phyloP scores from a whole-genome alignment of 2,329 filamentous ascomycete species.

The Stemphylium lycopersici region DNA sequence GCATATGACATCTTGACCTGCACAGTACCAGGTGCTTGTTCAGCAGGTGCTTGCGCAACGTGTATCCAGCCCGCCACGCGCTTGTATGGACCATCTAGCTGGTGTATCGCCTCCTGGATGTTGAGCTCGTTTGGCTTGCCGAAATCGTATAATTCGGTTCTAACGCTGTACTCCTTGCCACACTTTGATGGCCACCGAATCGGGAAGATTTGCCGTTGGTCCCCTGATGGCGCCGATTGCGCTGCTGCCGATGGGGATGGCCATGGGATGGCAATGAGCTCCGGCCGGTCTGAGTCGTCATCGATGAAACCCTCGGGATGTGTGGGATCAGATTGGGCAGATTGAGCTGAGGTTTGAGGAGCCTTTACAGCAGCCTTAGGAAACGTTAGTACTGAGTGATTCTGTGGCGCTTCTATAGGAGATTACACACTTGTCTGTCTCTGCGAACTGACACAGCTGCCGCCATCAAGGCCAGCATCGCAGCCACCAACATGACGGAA shows the following conservation, averaged over 20 bases:
- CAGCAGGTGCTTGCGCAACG: slow-evolving; percentile 41
- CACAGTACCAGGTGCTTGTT: slow-evolving; percentile 47
- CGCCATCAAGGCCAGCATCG: slow-evolving; percentile 30
- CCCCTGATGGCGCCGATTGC: slow-evolving; percentile 8
- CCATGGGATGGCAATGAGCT: slow-evolving; percentile 20
- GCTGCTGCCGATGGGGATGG: slow-evolving; percentile 20
- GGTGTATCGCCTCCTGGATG: slow-evolving; percentile 40
- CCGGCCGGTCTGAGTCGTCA: slow-evolving; percentile 18
- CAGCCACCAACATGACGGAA: slow-evolving; percentile 29
- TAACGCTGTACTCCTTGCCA: slow-evolving; percentile 42
- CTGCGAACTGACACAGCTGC: slow-evolving; percentile 22
- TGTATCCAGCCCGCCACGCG: slow-evolving; percentile 49
- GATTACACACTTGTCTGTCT: slow-evolving; percentile 27
- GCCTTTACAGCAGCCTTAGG: slow-evolving; percentile 4
- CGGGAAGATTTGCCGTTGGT: slow-evolving; percentile 33
- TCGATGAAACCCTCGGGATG: slow-evolving; percentile 22
- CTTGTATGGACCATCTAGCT: slow-evolving; percentile 41
- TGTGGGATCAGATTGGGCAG: slow-evolving; percentile 13
- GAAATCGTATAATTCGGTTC: slow-evolving; percentile 38
- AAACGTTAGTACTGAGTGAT: slow-evolving; percentile 5
- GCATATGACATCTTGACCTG: slow-evolving; percentile 46
- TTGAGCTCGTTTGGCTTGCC: slow-evolving; percentile 29
- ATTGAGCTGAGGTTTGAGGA: slow-evolving; percentile 19
- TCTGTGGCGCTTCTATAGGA: background rate
- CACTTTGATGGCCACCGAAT: slow-evolving; percentile 47